Evolutionary conservation across 768 basidiomycete species (phyloP), one percentile per base, ranked within the genome.

Genomic region (Hericium rajendrae): DNA sequence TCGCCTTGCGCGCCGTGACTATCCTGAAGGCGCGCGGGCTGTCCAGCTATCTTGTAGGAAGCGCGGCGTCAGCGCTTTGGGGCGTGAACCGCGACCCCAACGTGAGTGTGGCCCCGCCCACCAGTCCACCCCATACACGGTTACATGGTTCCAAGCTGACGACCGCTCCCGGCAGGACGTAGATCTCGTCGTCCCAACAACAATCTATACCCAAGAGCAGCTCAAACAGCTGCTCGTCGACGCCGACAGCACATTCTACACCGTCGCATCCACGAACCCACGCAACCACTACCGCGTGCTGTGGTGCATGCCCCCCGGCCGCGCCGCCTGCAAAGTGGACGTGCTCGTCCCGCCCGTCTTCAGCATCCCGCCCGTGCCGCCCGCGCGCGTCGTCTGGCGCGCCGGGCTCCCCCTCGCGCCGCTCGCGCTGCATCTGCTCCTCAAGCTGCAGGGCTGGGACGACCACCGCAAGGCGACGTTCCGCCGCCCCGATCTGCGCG

Each of bases 141-240:
- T 26, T 26, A 5, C 26, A 26, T 26, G 26, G 26, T 26, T 26
- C 26, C 26, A 26, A 26, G 12, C 28, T 46, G 49, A 26, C 9
- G 18, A 26, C 15, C 32, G 28, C 4, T n/a, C 22, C 38, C 13
- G 15, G 51, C 55, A 79, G 78, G 79, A 80, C 59, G 67, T 78
- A 10, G 78, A 80, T 57, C 66, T 80, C 2, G 69, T 78, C 24
- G 73, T 79, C 12, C 62, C 78, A 41, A 72, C 74, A 5, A 58
- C 64, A 0, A 32, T 38, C 8, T 62, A 71, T 53, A 63, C 66
- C 3, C 68, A 67, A 40, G 78, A 77, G 62, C 60, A 64, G 6
- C 69, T 81, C 58, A 81, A 81, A 59, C 58, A 52, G 6, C 64
- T 72, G 40, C 63, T 81, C 32, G 67, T 67, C 15, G 51, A 53